These are phyloP conservation scores for Rheum nobile DNA, from an alignment of 148 eudicot genomes.

Conservation along the genomic window DNA sequence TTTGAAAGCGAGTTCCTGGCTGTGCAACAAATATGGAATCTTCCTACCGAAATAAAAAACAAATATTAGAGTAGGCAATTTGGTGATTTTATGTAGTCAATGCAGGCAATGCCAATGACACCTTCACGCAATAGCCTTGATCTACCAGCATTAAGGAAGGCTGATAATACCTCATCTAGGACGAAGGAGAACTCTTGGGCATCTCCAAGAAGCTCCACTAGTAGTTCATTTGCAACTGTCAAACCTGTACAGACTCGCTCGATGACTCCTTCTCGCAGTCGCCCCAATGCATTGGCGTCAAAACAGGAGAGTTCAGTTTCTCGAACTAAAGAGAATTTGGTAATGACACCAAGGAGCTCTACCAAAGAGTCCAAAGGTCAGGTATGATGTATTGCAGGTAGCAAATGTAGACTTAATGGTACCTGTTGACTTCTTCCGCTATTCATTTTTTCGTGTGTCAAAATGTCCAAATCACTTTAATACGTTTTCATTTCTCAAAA, in stretches of 20 bases:
- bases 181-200: slow-evolving; percentile 5
- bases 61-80: background rate
- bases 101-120: slow-evolving; percentile 1
- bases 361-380: slow-evolving; percentile 9
- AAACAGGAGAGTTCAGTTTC: background rate
- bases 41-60: background rate
- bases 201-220: slow-evolving; percentile 5
- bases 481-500: background rate
- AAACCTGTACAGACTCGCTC: slow-evolving; percentile 10
- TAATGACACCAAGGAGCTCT: slow-evolving; percentile 9
- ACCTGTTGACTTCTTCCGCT: background rate
- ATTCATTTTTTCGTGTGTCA: background rate
- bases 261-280: slow-evolving; percentile 14
- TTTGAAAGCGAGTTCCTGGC: background rate
- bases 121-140: slow-evolving; percentile 7
- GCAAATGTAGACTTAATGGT: background rate
- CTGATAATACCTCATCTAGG: background rate
- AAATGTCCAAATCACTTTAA: background rate
- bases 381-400: slow-evolving; percentile 7
- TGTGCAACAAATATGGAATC: background rate
- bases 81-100: background rate
- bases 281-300: slow-evolving; percentile 9
- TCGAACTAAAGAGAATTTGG: slow-evolving; percentile 7
- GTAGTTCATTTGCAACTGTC: background rate
- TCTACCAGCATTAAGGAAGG: background rate